These are phyloP conservation scores for Saitozyma sp. DNA, from an alignment of 768 basidiomycete species.

Conservation along the genomic window DNA sequence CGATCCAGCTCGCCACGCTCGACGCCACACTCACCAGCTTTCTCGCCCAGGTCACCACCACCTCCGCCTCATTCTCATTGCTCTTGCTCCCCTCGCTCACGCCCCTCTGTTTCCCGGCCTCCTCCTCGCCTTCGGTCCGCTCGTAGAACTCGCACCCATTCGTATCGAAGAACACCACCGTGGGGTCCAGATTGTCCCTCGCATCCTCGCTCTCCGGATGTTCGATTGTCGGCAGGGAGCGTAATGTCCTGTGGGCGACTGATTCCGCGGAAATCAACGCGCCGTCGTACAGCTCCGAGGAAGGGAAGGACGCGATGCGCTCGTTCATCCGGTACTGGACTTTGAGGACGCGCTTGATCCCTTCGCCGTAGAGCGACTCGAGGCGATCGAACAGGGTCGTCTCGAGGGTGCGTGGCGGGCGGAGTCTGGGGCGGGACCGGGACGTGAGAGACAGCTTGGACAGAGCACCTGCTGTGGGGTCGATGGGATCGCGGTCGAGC, in stretches of 20 bases:
- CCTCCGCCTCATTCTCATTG: conserved; percentile 90
- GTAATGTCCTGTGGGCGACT: conserved; percentile 71
- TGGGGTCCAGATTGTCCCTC: conserved; percentile 70
- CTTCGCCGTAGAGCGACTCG: conserved; percentile 78
- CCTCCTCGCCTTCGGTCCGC: conserved; percentile 63
- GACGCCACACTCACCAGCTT: conserved; percentile 62
- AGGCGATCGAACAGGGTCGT: conserved; percentile 89
- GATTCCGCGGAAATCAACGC: conserved; percentile 69
- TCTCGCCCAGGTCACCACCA: conserved; percentile 80
- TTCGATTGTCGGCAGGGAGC: conserved; percentile 63
- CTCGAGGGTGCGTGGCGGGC: conserved; percentile 72
- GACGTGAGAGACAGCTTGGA: background rate
- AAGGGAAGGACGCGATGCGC: conserved; percentile 82
- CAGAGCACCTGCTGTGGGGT: background rate
- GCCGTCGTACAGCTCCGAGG: conserved; percentile 72
- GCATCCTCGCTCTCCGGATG: conserved; percentile 61
- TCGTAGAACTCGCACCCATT: conserved; percentile 93
- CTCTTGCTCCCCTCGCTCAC: conserved; percentile 84
- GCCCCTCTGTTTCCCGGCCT: conserved; percentile 35
- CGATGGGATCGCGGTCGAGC: background rate
- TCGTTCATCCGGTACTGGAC: conserved; percentile 90
- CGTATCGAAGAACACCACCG: conserved; percentile 91
- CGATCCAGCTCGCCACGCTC: background rate
- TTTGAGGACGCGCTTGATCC: conserved; percentile 81
- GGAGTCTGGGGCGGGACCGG: conserved; percentile 12